phyloP scores from a whole-genome alignment of 352 stramenopile species.

The Phytophthora megakarya region DNA sequence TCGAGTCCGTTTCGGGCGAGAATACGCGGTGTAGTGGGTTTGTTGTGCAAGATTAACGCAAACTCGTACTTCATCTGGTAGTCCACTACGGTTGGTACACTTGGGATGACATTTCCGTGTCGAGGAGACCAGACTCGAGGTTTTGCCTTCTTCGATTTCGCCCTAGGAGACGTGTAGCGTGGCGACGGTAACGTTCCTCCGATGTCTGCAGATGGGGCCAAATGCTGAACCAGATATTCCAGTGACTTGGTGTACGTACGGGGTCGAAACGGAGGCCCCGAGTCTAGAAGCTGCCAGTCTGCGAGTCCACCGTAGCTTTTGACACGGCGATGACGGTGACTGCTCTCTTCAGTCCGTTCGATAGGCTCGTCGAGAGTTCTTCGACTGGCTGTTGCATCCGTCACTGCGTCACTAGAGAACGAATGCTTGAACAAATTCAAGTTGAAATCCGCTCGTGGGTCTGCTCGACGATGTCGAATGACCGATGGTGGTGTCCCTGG shows the following conservation, averaged over 20 bases:
- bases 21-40: slow-evolving; percentile 75
- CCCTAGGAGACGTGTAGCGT: slow-evolving; percentile 48
- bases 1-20: slow-evolving; percentile 78
- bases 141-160: slow-evolving; percentile 45
- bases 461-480: slow-evolving; percentile 30
- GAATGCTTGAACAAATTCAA: slow-evolving; percentile 33
- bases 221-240: slow-evolving; percentile 79
- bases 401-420: slow-evolving; percentile 34
- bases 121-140: slow-evolving; percentile 80
- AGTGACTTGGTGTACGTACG: slow-evolving; percentile 83
- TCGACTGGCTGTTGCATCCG: slow-evolving; percentile 50
- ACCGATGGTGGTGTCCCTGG: slow-evolving; percentile 24
- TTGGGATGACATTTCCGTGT: slow-evolving; percentile 46
- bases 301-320: slow-evolving; percentile 55
- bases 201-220: slow-evolving; percentile 53
- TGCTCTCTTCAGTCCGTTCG: slow-evolving; percentile 15
- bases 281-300: slow-evolving; percentile 33
- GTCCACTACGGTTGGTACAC: slow-evolving; percentile 40
- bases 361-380: slow-evolving; percentile 37
- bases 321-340: slow-evolving; percentile 44
- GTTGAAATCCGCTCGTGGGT: slow-evolving; percentile 27
- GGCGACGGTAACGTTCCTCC: slow-evolving; percentile 36
- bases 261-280: slow-evolving; percentile 37
- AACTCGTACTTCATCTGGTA: slow-evolving; percentile 87
- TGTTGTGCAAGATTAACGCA: slow-evolving; percentile 83